Evolutionary conservation across 1,284 basidiomycete species (phyloP).

Genomic region (Ganoderma lucidum): DNA sequence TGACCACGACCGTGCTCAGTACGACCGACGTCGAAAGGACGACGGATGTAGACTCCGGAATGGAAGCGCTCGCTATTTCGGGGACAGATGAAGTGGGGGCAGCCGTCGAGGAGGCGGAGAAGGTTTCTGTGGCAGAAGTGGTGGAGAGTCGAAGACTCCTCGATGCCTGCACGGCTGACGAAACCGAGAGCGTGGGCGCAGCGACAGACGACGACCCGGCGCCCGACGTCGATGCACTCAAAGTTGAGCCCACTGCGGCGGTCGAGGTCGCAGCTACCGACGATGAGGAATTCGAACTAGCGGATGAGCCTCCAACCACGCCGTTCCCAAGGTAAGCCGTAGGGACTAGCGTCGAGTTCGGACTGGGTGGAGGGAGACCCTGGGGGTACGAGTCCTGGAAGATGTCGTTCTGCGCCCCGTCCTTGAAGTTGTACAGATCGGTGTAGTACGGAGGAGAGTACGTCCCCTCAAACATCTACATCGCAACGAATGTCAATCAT

Average conservation of each 20-base stretch:
- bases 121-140: conserved; percentile 5
- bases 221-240: conserved; percentile 19
- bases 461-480: conserved; percentile 61
- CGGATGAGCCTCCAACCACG: neutral
- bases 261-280: conserved; percentile 12
- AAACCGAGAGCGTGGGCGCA: conserved; percentile 15
- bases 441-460: conserved; percentile 65
- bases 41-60: conserved; percentile 18
- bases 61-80: neutral
- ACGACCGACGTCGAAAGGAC: conserved; percentile 29
- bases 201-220: conserved; percentile 9
- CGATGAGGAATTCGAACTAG: conserved; percentile 2
- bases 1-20: conserved; percentile 35
- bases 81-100: neutral
- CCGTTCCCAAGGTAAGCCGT: conserved; percentile 27
- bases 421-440: conserved; percentile 64
- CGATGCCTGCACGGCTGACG: neutral
- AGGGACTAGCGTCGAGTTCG: conserved; percentile 32
- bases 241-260: neutral
- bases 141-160: conserved; percentile 15
- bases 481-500: neutral
- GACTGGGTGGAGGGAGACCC: conserved; percentile 27
- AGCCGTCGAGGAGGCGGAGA: neutral
- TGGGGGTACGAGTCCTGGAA: conserved; percentile 52
- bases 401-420: conserved; percentile 70